phyloP scores from a whole-genome alignment of 306 rosid species.

The Pueraria montana region DNA sequence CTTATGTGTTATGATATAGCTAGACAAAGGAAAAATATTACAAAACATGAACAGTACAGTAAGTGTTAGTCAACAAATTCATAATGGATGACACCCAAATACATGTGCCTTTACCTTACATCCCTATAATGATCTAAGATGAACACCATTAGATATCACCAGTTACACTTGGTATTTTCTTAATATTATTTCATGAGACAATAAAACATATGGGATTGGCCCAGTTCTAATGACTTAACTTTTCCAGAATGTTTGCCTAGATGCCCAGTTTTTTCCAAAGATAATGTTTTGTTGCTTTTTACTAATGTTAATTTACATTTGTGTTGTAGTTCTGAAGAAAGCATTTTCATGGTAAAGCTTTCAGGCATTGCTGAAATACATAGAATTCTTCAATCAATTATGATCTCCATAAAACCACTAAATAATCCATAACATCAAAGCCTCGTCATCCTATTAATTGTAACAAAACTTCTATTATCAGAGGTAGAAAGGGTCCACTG shows the following conservation, averaged over 20 bases:
- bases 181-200: slow-evolving; percentile 1
- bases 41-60: not conserved
- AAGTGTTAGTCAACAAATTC: not conserved
- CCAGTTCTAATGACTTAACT: slow-evolving; percentile 1
- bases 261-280: not conserved
- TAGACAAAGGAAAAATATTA: slow-evolving; percentile 1
- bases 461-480: slow-evolving; percentile 7
- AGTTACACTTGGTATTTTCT: not conserved
- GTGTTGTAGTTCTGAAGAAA: slow-evolving; percentile 18
- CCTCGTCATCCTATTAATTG: slow-evolving; percentile 2
- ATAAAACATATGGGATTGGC: not conserved
- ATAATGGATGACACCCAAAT: slow-evolving; percentile 20
- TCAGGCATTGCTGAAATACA: slow-evolving; percentile 22
- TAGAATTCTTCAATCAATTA: slow-evolving; percentile 19
- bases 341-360: slow-evolving; percentile 17
- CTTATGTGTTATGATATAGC: slow-evolving; percentile 19
- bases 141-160: not conserved
- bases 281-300: not conserved
- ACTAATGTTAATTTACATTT: slow-evolving; percentile 18
- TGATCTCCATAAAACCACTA: slow-evolving; percentile 7
- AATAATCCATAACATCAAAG: not conserved
- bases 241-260: slow-evolving; percentile 10
- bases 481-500: slow-evolving; percentile 29
- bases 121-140: slow-evolving; percentile 16
- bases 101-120: not conserved